Evolutionary conservation across 2,329 filamentous ascomycete genomes (phyloP), one percentile per base, ranked within the genome.

Genomic region (Fusarium mexicanum): DNA sequence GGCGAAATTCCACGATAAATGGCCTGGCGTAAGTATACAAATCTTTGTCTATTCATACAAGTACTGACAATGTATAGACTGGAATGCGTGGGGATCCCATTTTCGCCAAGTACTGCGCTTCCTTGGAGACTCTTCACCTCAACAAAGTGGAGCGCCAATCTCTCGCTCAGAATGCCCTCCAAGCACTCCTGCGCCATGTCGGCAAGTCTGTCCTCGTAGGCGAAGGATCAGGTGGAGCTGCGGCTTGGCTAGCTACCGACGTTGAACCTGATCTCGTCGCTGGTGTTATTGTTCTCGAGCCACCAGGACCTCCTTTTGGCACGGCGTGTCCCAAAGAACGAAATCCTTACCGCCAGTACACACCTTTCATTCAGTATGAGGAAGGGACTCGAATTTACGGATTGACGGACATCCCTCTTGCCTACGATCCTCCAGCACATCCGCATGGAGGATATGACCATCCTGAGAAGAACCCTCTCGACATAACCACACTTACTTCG

Each of bases 201-300:
- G 85, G 84, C 6, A 79, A 79, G 14, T 81, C 82, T 1, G 79
- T 87, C 46, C 74, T 90, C 7, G 69, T 91, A 17, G 85, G 85
- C 0, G 86, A 91, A 69, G 87, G 86, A 2, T 84, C 88, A 22
- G 86, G 86, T 8, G 84, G 85, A 2, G 81, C 81, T 17, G 83
- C 84, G 67, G 84, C 81, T 14, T 88, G 84, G 84, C 81, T 86
- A 14, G 81, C 86, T 14, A 86, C 85, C 5, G 89, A 91, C 72
- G 78, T 80, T 6, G 77, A 83, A 8, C 88, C 89, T 1, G 72
- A 84, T 0, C 79, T 86, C 1, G 85, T 90, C 5, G 84, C 83
- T 26, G 85, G 80, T 2, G 83, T 90, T 26, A 78, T 91, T 4
- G 82, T 85, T 2, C 69, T 91, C 18, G 89, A 91, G 73, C 88